Conservation (phyloP, 2,329 filamentous ascomycete genomes). For the Alternaria arbusti region DNA sequence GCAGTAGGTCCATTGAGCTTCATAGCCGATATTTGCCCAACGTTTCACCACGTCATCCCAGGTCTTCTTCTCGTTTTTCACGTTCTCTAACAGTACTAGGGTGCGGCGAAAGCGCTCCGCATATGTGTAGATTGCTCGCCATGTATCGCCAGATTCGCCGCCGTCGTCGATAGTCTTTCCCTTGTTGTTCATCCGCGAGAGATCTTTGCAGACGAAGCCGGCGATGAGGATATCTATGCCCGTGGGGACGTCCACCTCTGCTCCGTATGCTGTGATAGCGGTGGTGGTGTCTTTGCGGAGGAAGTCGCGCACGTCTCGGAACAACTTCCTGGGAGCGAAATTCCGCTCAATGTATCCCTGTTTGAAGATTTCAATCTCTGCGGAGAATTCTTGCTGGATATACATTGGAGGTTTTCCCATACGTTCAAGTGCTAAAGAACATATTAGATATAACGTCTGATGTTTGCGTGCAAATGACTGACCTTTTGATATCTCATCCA, state of each 20-base stretch:
- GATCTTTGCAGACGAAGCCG: conserved; percentile 79
- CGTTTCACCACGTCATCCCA: conserved; percentile 61
- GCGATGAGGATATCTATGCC: conserved; percentile 71
- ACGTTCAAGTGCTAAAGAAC: conserved; percentile 23
- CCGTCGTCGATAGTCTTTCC: conserved; percentile 59
- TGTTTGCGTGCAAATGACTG: too few species aligned
- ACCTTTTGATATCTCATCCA: conserved; percentile 59
- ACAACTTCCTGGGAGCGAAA: conserved; percentile 51
- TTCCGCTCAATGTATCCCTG: conserved; percentile 58
- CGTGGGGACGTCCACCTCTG: conserved; percentile 61
- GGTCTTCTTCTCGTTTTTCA: conserved; percentile 57
- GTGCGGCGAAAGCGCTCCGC: conserved; percentile 62
- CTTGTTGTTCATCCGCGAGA: conserved; percentile 68
- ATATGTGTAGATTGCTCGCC: conserved; percentile 66
- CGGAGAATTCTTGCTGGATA: conserved; percentile 53
- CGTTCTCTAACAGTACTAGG: conserved; percentile 76
- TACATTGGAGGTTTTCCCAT: conserved; percentile 14
- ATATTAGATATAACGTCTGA: too few species aligned
- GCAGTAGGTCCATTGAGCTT: conserved; percentile 56
- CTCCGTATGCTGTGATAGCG: conserved; percentile 70
- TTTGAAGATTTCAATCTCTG: conserved; percentile 55
- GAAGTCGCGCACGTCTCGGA: conserved; percentile 54
- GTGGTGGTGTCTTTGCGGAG: conserved; percentile 58
- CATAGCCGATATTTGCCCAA: conserved; percentile 63
- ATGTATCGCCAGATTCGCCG: conserved; percentile 72